Evolutionary conservation across 805 yeast species (phyloP).

Genomic region (Zygosaccharomyces rouxii): DNA sequence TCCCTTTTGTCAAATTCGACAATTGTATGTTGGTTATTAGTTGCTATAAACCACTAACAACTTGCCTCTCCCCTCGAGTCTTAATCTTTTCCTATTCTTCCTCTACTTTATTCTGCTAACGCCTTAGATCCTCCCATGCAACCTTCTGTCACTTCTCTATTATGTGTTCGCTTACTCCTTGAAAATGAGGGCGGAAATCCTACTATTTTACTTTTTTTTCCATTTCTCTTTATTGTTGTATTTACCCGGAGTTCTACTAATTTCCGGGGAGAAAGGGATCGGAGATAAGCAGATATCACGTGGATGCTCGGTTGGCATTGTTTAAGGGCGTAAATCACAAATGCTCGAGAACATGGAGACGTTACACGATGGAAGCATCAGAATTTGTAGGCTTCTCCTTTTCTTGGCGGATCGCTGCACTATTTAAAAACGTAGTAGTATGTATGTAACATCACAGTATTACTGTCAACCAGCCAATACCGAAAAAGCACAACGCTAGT

Average conservation of each 20-base stretch:
- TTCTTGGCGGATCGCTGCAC: background rate
- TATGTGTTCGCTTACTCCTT: too few species aligned
- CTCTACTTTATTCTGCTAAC: too few species aligned
- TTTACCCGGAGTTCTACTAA: background rate
- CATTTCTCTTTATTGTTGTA: background rate
- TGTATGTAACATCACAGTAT: constrained; percentile 6
- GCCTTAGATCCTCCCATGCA: too few species aligned
- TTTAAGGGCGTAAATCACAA: background rate
- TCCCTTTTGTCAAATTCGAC: too few species aligned
- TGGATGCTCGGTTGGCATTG: background rate
- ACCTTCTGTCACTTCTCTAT: too few species aligned
- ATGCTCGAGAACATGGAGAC: background rate
- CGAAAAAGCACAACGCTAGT: constrained; percentile 24
- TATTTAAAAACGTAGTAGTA: background rate
- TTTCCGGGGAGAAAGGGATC: background rate
- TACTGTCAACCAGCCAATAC: constrained; percentile 29
- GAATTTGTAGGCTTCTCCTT: background rate
- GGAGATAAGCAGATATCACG: background rate
- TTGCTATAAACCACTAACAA: too few species aligned
- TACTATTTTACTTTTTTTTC: too few species aligned
- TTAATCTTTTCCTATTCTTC: too few species aligned
- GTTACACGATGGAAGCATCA: background rate
- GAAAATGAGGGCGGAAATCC: too few species aligned
- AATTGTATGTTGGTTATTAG: too few species aligned
- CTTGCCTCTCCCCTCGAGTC: too few species aligned